Evolutionary conservation across 176 grass and related monocot species (phyloP).

Genomic region (Chloris gayana): DNA sequence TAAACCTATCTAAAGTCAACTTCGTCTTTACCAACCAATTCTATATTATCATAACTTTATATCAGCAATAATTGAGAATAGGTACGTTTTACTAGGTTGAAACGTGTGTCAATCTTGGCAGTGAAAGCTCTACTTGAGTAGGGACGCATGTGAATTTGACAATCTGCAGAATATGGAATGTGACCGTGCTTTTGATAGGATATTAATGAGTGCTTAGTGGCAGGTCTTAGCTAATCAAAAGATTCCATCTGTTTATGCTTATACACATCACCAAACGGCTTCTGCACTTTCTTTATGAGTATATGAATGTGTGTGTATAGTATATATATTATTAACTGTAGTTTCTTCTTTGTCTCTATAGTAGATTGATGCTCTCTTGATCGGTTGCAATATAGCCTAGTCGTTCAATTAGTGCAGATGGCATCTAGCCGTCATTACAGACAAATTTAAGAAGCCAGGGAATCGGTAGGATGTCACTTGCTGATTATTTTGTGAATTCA

Average conservation of each 20-base stretch:
- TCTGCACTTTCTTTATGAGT: slow-evolving; percentile 38
- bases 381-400: slow-evolving; percentile 32
- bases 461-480: neutral
- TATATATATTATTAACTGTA: slow-evolving; percentile 3
- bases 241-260: slow-evolving; percentile 50
- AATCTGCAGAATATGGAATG: slow-evolving; percentile 55
- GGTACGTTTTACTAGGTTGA: slow-evolving; percentile 46
- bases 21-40: slow-evolving; percentile 49
- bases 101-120: slow-evolving; percentile 36
- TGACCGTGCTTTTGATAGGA: slow-evolving; percentile 41
- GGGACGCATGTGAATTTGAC: slow-evolving; percentile 42
- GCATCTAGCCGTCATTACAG: slow-evolving; percentile 29
- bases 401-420: slow-evolving; percentile 28
- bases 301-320: neutral
- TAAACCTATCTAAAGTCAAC: slow-evolving; percentile 38
- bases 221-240: slow-evolving; percentile 50
- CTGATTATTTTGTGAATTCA: neutral
- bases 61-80: slow-evolving; percentile 38
- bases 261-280: slow-evolving; percentile 44
- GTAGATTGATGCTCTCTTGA: slow-evolving; percentile 31
- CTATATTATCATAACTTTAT: slow-evolving; percentile 33
- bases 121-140: slow-evolving; percentile 27
- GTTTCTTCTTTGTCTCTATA: slow-evolving; percentile 57
- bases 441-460: slow-evolving; percentile 1
- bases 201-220: slow-evolving; percentile 50